Conservation (phyloP, 2,329 filamentous ascomycete genomes). For the Cladosporium sp. region DNA sequence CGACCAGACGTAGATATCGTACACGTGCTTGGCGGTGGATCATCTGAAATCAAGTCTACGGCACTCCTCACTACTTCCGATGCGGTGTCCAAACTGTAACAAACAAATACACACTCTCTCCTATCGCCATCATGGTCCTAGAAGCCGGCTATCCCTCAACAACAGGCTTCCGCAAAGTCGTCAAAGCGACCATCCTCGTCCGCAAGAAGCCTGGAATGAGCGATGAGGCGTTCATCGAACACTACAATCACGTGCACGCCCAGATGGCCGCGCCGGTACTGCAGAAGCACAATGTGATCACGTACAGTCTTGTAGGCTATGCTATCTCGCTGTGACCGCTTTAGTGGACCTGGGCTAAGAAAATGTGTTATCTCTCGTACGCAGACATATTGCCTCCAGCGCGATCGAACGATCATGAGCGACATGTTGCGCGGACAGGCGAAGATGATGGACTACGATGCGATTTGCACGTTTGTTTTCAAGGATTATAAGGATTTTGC, state of each 20-base stretch:
- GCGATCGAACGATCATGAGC: constrained; percentile 48
- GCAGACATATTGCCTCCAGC: constrained; percentile 49
- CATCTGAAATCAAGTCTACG: background rate
- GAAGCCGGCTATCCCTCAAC: constrained; percentile 50
- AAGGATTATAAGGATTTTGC: constrained; percentile 50
- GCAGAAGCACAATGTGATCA: constrained; percentile 47
- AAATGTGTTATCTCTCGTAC: background rate
- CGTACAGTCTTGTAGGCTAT: constrained; percentile 47
- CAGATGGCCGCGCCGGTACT: constrained; percentile 48
- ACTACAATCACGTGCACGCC: constrained; percentile 51
- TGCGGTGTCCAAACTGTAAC: background rate
- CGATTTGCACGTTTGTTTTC: constrained; percentile 53
- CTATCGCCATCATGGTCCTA: constrained; percentile 37
- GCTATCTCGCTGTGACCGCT: background rate
- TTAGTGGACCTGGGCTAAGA: background rate
- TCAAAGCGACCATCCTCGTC: constrained; percentile 50
- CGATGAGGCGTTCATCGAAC: constrained; percentile 48
- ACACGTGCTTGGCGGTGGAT: constrained; percentile 4
- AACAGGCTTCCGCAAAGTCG: constrained; percentile 50
- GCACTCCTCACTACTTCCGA: background rate
- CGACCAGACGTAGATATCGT: background rate
- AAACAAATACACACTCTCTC: background rate
- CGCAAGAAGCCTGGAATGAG: constrained; percentile 51
- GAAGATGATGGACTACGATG: constrained; percentile 48
- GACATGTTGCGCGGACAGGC: constrained; percentile 51